Percentiles rank a stretch among this genome's conserved stretches.
Conservation (phyloP, 176 grass and related monocot species). For the Calamus simplicifolius region DNA sequence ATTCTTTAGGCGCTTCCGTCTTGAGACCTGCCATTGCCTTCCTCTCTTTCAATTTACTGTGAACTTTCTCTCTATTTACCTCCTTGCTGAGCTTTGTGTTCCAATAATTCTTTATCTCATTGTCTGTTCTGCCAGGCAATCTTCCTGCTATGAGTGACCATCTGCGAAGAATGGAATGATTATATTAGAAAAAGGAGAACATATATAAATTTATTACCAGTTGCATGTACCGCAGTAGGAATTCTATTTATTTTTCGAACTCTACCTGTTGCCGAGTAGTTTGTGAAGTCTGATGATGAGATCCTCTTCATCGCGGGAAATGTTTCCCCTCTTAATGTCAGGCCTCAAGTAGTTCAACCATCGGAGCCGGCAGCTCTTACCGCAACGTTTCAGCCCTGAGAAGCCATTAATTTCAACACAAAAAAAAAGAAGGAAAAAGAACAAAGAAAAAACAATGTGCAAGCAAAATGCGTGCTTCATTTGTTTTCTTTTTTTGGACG, state of each 20-base stretch:
- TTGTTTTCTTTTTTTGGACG: too few species aligned
- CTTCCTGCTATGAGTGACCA: constrained; percentile 12
- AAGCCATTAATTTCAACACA: too few species aligned
- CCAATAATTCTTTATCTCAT: constrained; percentile 14
- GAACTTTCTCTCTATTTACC: not conserved
- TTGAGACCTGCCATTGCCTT: too few species aligned
- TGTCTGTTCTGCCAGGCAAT: constrained; percentile 8
- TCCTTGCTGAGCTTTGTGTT: constrained; percentile 1
- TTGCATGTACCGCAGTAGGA: too few species aligned
- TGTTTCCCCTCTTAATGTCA: constrained; percentile 12
- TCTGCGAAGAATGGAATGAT: not conserved
- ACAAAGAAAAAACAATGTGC: too few species aligned
- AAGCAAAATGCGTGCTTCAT: too few species aligned
- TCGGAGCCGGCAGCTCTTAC: constrained; percentile 9
- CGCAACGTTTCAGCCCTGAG: constrained; percentile 4
- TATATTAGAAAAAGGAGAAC: not conserved
- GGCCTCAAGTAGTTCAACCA: constrained; percentile 12
- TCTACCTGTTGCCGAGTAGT: constrained; percentile 4
- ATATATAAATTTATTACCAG: not conserved
- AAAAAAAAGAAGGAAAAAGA: too few species aligned
- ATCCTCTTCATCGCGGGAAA: constrained; percentile 3
- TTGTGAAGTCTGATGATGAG: constrained; percentile 18
- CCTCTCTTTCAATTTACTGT: too few species aligned
- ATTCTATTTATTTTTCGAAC: not conserved
- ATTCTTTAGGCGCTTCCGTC: too few species aligned